Evolutionary conservation across 345 rosid species (phyloP), one percentile per base, ranked within the genome.

Genomic region (Bruguiera sexangula): DNA sequence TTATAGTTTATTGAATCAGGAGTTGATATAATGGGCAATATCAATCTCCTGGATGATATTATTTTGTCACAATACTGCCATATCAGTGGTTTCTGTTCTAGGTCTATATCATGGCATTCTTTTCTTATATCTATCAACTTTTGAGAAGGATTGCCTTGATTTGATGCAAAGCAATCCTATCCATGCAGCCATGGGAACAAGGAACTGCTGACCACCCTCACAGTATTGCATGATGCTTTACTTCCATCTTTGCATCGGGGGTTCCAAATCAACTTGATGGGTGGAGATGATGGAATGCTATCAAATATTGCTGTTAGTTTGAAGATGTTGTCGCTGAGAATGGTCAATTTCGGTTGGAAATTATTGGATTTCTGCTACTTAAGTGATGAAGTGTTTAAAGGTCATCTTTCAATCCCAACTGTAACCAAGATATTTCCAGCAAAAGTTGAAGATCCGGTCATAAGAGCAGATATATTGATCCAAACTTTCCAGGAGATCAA

Each of bases 381-480:
- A 59, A 85, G 87, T 60, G 78, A 73, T 72, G 92, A 82, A 63
- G 70, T 82, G 55, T 72, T 80, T 79, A 76, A 80, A 72, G 82
- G 83, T 66, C 75, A 70, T 52, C 76, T 77, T 43, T 67, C 80
- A 31, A 29, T 78, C 74, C 85, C 89, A 71, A 66, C 85, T 57
- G 69, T 79, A 63, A 78, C 93, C 31, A 92, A 92, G 85, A 90
- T 95, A 73, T 86, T 89, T 69, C 96, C 99, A 1, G 90, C 96
- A 54, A 88, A 84, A 54, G 87, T 95, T 21, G 97, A 92, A 76
- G 97, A 95, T 79, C 99, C 99, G 60, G 65, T 88, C 69, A 74
- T 95, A 68, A 86, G 99, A 75, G 86, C 89, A 68, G 96, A 95
- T 75, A 86, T 95, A 71, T 72, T 95, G 73, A 76, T 95, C 67